Conservation (phyloP, 768 basidiomycete genomes). For the Phlebiopsis flavidoalba region DNA sequence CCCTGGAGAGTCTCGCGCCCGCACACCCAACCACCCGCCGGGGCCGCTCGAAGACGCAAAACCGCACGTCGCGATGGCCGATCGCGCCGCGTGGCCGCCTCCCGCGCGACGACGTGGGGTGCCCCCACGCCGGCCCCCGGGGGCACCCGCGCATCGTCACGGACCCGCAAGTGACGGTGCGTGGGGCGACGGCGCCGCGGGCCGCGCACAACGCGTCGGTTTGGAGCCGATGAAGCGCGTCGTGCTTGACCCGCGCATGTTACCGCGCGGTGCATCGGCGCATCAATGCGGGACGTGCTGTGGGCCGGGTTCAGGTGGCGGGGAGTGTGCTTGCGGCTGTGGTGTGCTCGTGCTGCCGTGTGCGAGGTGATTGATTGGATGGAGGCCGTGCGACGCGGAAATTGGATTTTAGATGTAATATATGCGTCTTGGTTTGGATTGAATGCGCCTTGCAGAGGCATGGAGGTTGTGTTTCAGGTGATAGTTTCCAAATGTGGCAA, state of each 20-base stretch:
- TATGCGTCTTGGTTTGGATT: too few relatives aligned
- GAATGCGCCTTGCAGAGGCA: too few relatives aligned
- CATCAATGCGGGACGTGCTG: conserved; percentile 26
- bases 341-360: conserved; percentile 10
- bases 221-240: conserved; percentile 37
- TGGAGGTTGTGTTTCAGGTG: too few relatives aligned
- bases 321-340: conserved; percentile 9
- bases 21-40: too few relatives aligned
- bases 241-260: conserved; percentile 34
- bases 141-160: neutral
- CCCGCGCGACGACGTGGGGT: neutral
- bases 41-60: too few relatives aligned
- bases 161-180: neutral
- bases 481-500: too few relatives aligned
- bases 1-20: conserved; percentile 32
- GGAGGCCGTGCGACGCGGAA: too few relatives aligned
- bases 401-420: too few relatives aligned
- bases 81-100: neutral
- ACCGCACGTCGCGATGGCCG: neutral
- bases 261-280: conserved; percentile 26
- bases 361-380: neutral
- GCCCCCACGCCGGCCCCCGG: neutral
- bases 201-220: conserved; percentile 29
- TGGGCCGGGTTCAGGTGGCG: conserved; percentile 19
- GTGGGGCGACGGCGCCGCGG: neutral